phyloP scores from a whole-genome alignment of 73 alveolate genomes.

The Tetrahymena malaccensis region DNA sequence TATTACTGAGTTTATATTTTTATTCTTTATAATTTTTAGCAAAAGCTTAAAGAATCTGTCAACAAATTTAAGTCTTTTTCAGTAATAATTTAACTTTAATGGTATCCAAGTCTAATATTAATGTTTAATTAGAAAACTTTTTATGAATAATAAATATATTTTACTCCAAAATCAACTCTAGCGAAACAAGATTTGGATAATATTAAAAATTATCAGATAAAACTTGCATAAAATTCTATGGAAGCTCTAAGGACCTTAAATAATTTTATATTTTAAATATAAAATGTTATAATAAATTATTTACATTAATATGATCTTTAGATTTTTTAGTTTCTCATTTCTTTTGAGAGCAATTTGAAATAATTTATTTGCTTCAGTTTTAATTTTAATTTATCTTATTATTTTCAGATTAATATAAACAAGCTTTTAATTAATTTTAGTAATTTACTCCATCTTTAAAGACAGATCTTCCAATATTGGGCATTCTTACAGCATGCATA shows the following conservation, averaged over 20 bases:
- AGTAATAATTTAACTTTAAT: too few species aligned
- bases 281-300: too few species aligned
- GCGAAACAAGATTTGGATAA: neutral
- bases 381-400: neutral
- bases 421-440: too few species aligned
- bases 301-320: neutral
- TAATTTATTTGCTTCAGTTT: neutral
- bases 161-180: neutral
- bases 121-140: too few species aligned
- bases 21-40: neutral
- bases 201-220: too few species aligned
- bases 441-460: neutral
- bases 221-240: neutral
- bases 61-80: neutral
- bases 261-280: too few species aligned
- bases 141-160: too few species aligned
- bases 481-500: neutral
- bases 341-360: neutral
- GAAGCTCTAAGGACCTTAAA: neutral
- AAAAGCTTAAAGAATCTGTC: neutral
- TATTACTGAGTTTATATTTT: neutral
- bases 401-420: too few species aligned
- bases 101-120: neutral
- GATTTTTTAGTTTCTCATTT: neutral
- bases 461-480: neutral